Conservation (phyloP, 2,329 filamentous ascomycete genomes). For the Orbilia quercus region DNA sequence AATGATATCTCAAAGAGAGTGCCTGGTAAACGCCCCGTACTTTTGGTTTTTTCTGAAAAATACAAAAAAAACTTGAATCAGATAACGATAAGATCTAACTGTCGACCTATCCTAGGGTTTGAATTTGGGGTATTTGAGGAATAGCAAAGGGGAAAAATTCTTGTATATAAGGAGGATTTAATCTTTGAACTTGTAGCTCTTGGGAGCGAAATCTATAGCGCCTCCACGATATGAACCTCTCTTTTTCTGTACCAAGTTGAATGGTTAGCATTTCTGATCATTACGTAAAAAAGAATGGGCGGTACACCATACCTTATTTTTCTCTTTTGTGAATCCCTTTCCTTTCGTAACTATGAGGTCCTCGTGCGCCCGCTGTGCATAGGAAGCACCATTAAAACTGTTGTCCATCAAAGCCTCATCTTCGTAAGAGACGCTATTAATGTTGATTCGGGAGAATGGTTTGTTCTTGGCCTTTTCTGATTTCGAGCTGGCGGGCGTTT, state of each 20-base stretch:
- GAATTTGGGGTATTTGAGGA: no score
- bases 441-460: slow-evolving; percentile 78
- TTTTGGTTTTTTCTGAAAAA: not conserved
- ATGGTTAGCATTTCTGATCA: slow-evolving; percentile 12
- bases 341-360: slow-evolving; percentile 91
- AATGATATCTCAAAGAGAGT: not conserved
- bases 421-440: slow-evolving; percentile 56
- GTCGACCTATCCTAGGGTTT: no score
- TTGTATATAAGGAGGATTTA: slow-evolving; percentile 66
- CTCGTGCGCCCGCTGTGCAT: slow-evolving; percentile 86
- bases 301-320: slow-evolving; percentile 79
- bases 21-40: not conserved
- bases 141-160: not conserved
- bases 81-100: not conserved
- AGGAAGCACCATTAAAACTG: slow-evolving; percentile 80
- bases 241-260: slow-evolving; percentile 71
- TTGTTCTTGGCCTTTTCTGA: slow-evolving; percentile 43
- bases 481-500: not conserved
- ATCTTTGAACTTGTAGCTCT: slow-evolving; percentile 94
- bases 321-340: slow-evolving; percentile 99
- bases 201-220: slow-evolving; percentile 81
- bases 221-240: slow-evolving; percentile 90
- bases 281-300: slow-evolving; percentile 60
- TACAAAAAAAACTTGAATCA: not conserved
- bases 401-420: slow-evolving; percentile 70